These are phyloP conservation scores for Mycothermus thermophilus DNA, from an alignment of 495 filamentous ascomycete genomes.

Conservation along the genomic window DNA sequence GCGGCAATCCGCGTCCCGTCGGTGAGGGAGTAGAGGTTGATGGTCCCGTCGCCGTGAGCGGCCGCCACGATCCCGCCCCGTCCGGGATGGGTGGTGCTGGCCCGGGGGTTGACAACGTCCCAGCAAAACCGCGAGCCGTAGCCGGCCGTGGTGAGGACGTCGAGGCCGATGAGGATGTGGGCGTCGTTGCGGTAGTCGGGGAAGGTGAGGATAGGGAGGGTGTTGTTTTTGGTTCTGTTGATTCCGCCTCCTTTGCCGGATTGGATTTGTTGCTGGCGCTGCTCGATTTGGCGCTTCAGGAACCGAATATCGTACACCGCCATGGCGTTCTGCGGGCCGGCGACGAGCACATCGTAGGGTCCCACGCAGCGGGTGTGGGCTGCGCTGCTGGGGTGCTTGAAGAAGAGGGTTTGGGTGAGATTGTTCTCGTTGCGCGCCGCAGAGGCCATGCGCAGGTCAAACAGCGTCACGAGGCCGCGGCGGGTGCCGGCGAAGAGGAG, in stretches of 20 bases:
- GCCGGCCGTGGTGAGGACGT: constrained; percentile 13
- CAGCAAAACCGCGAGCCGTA: constrained; percentile 2
- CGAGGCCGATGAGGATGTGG: constrained; percentile 23
- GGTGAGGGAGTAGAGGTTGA: constrained; percentile 28
- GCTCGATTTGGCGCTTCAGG: neutral
- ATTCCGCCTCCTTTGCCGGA: neutral
- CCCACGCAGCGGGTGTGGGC: constrained; percentile 21
- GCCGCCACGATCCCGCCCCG: constrained; percentile 28
- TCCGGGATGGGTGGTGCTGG: no score
- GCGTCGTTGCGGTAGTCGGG: constrained; percentile 23
- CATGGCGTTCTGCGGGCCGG: constrained; percentile 23
- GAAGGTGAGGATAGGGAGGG: constrained; percentile 23
- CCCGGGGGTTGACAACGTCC: no score
- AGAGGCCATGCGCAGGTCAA: constrained; percentile 19
- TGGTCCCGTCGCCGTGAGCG: constrained; percentile 26
- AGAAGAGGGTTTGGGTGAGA: no score
- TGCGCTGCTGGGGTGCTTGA: constrained; percentile 14
- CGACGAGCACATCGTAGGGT: constrained; percentile 23
- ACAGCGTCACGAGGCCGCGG: constrained; percentile 14
- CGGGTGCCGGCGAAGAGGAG: constrained; percentile 27
- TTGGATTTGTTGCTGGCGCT: neutral
- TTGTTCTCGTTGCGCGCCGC: neutral
- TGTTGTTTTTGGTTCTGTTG: neutral
- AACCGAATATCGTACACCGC: constrained; percentile 29
- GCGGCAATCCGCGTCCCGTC: constrained; percentile 20